A percentile compares a stretch with the other conserved stretches of the same genome.
These are phyloP conservation scores for Limtongia smithiae DNA, from an alignment of 805 yeast genomes.

Conservation along the genomic window DNA sequence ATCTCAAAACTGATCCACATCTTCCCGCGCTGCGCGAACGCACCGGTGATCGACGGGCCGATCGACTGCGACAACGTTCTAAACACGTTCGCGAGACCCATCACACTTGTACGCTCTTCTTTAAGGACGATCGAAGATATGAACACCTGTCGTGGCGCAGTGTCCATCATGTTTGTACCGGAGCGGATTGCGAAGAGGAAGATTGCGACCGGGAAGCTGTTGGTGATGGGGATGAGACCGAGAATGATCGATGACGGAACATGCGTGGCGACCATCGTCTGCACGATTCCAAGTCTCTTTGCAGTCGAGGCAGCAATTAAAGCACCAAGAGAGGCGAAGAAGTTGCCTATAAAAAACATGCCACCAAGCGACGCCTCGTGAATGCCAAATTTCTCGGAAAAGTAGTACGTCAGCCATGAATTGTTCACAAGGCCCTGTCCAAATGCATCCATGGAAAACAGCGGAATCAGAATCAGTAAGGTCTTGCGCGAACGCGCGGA, in stretches of 20 bases:
- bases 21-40: conserved; percentile 48
- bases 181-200: conserved; percentile 52
- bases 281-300: conserved; percentile 66
- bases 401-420: conserved; percentile 87
- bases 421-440: conserved; percentile 66
- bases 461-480: conserved; percentile 32
- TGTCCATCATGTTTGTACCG: conserved; percentile 75
- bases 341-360: conserved; percentile 60
- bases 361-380: conserved; percentile 60
- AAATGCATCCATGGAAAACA: conserved; percentile 77
- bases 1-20: conserved; percentile 36
- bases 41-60: conserved; percentile 78
- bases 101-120: conserved; percentile 63
- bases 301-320: conserved; percentile 72
- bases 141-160: conserved; percentile 80
- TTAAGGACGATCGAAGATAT: conserved; percentile 62
- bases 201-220: conserved; percentile 46
- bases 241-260: conserved; percentile 70
- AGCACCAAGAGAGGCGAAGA: conserved; percentile 63
- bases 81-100: conserved; percentile 81
- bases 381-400: conserved; percentile 54
- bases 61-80: conserved; percentile 78
- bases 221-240: conserved; percentile 49
- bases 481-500: conserved; percentile 20
- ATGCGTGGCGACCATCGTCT: conserved; percentile 68